phyloP scores from a whole-genome alignment of 345 rosid genomes.

The Anacardium occidentale region DNA sequence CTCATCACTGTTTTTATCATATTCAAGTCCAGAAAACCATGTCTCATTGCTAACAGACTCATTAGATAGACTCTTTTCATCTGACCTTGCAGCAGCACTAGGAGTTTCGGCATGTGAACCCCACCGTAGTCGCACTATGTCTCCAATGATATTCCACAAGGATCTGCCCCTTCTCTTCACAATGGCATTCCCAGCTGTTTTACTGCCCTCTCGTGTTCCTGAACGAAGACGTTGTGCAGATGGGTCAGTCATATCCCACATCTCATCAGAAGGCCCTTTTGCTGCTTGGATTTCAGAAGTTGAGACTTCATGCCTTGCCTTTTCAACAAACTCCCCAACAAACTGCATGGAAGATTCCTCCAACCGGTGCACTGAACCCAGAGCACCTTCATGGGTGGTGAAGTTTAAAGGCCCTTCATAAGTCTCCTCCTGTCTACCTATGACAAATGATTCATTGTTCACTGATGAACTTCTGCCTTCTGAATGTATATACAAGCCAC shows the following conservation, averaged over 20 bases:
- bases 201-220: slow-evolving; percentile 40
- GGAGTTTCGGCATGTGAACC: slow-evolving; percentile 59
- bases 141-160: slow-evolving; percentile 70
- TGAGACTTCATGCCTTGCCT: slow-evolving; percentile 50
- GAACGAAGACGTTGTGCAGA: slow-evolving; percentile 43
- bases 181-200: slow-evolving; percentile 35
- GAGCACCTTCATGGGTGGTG: slow-evolving; percentile 48
- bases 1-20: slow-evolving; percentile 56
- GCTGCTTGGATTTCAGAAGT: slow-evolving; percentile 46
- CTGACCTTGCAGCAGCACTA: slow-evolving; percentile 45
- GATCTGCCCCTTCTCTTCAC: slow-evolving; percentile 65
- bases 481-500: slow-evolving; percentile 27
- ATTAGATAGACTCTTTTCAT: slow-evolving; percentile 56
- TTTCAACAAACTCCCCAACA: slow-evolving; percentile 70
- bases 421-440: slow-evolving; percentile 31
- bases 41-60: slow-evolving; percentile 65
- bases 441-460: slow-evolving; percentile 25
- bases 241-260: slow-evolving; percentile 73
- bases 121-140: slow-evolving; percentile 70
- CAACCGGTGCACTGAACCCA: slow-evolving; percentile 60
- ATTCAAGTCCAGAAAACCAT: slow-evolving; percentile 89
- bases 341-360: slow-evolving; percentile 57
- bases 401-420: slow-evolving; percentile 32
- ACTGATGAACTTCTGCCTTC: slow-evolving; percentile 34
- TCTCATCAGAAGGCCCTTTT: slow-evolving; percentile 82